Base-by-base conservation (phyloP, 306 rosid genomes). In the Cucumis hystrix region DNA sequence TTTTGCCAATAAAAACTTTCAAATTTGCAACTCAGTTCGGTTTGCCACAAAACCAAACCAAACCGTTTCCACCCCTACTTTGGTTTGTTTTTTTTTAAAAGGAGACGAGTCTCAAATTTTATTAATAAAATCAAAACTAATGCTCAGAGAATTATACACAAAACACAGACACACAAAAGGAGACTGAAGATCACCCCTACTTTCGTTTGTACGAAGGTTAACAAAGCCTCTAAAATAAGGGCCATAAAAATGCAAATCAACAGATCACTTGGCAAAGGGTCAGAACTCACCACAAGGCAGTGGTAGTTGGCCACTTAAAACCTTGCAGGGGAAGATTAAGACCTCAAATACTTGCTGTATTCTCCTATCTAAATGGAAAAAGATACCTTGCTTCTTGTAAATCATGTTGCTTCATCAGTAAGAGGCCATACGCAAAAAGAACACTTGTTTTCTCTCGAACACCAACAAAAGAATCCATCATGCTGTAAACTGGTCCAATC, bases 391-490 rank as follows among this genome's bases (percentile, higher is more conserved):
- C 96, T 90, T 94, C 98, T 84, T 92, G 98, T 63, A 94, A 86
- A 87, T 94, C 97, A 61, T 90, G 96, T 78, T 89, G 97, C 87
- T 92, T 95, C 96, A 89, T 90, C 83, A 92, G 87, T 84, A 95
- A 77, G 77, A 95, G 92, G 71, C 98, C 98, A 72, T 92, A 95
- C 37, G 96, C 98, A 79, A 90, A 95, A 82, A 92, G 93, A 78
- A 87, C 93, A 73, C 89, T 87, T 61, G 98, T 95, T 89, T 95
- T 92, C 90, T 95, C 98, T 82, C 97, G 86, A 84, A 95, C 96
- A 72, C 98, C 97, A n/a, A 90, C 98, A 80, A 95, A 95, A 59
- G 97, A 92, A 85, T 95, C 98, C 92, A 90, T 92, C 82, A 88
- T 88, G 60, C 91, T 86, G 85, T 92, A 87, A 81, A 90, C 93